These are phyloP conservation scores for Ogataea neopini DNA, from an alignment of 805 yeast species.

Conservation along the genomic window DNA sequence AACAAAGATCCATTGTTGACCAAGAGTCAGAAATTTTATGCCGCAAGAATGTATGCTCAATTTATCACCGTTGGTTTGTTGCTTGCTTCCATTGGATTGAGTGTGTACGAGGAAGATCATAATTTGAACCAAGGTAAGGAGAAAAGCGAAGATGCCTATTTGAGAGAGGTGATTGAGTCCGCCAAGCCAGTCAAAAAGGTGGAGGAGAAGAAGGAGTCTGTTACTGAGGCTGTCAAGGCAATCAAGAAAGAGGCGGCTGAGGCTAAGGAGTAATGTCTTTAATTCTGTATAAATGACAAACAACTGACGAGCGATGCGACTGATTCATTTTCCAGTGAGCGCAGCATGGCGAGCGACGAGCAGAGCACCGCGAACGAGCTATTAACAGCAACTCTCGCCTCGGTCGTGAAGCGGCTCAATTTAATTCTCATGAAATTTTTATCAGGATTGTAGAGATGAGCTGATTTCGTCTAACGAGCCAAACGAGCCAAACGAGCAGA, in stretches of 20 bases:
- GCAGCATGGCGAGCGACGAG: no score
- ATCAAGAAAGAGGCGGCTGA: background rate
- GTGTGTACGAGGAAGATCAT: slow-evolving; percentile 63
- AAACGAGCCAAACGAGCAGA: no score
- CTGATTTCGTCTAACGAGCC: no score
- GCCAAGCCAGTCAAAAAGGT: slow-evolving; percentile 2
- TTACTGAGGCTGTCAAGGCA: background rate
- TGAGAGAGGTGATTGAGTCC: slow-evolving; percentile 43
- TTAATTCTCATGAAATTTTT: no score
- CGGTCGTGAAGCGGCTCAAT: no score
- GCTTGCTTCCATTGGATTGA: slow-evolving; percentile 65
- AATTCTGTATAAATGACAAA: background rate
- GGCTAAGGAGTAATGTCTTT: background rate
- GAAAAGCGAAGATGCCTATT: slow-evolving; percentile 38
- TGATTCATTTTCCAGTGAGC: no score
- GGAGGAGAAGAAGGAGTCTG: background rate
- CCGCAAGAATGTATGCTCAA: slow-evolving; percentile 91
- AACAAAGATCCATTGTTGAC: slow-evolving; percentile 76
- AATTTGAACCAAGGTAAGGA: slow-evolving; percentile 40
- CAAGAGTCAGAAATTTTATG: slow-evolving; percentile 76
- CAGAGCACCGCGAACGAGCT: no score
- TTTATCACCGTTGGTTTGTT: slow-evolving; percentile 72
- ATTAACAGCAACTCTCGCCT: no score
- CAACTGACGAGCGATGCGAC: background rate
- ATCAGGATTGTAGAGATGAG: no score